Evolutionary conservation across 441 rosid species (phyloP).

Genomic region (Heliophila coronopifolia): DNA sequence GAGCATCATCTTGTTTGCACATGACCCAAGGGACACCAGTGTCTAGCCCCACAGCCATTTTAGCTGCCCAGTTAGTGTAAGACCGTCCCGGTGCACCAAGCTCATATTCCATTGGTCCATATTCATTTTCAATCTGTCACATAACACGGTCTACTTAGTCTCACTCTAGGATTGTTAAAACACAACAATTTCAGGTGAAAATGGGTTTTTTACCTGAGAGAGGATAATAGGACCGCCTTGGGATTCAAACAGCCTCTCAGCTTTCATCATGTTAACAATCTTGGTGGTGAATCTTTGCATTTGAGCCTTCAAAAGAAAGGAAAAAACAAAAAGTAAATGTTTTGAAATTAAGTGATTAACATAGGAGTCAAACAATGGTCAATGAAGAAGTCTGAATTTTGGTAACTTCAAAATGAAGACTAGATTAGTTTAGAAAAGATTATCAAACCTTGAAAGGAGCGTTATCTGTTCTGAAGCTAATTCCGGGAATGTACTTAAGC

Average conservation of each 20-base stretch:
- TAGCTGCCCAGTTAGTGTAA: conserved; percentile 83
- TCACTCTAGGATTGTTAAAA: conserved; percentile 1
- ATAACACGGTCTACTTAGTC: conserved; percentile 20
- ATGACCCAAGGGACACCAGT: conserved; percentile 99
- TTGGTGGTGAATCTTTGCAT: conserved; percentile 81
- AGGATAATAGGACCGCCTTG: conserved; percentile 96
- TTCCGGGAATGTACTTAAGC: conserved; percentile 92
- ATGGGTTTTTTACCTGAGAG: conserved; percentile 65
- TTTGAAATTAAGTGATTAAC: conserved; percentile 13
- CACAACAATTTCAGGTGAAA: conserved; percentile 7
- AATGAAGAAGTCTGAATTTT: conserved; percentile 20
- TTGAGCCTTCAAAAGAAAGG: conserved; percentile 43
- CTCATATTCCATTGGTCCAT: conserved; percentile 90
- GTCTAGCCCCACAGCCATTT: conserved; percentile 84
- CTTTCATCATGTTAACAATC: conserved; percentile 96
- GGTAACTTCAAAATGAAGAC: conserved; percentile 27
- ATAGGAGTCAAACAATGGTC: conserved; percentile 10
- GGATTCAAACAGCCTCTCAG: conserved; percentile 67
- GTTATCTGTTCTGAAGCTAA: conserved; percentile 85
- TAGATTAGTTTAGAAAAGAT: conserved; percentile 17
- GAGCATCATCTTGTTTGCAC: conserved; percentile 99
- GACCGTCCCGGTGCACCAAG: conserved; percentile 60
- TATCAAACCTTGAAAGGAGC: conserved; percentile 79
- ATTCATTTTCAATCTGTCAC: conserved; percentile 90
- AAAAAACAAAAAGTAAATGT: neutral